Evolutionary conservation across 371 early-diverging fungal species (phyloP).

Genomic region (Batrachochytrium dendrobatidis): DNA sequence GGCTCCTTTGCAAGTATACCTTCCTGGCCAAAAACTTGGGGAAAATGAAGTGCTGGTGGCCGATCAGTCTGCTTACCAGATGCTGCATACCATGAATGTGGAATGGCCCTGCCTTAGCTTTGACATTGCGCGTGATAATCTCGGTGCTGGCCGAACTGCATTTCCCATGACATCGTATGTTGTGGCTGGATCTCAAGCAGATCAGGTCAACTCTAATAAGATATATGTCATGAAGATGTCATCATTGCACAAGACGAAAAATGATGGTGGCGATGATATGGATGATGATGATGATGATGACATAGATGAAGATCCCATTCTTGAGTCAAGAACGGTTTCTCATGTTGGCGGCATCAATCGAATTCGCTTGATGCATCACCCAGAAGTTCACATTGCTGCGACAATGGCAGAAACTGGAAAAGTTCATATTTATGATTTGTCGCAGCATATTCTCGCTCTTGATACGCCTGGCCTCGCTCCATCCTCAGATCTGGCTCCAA

Average conservation of each 20-base stretch:
- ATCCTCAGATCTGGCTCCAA: slow-evolving; percentile 54
- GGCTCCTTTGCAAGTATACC: slow-evolving; percentile 54
- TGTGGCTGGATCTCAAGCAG: slow-evolving; percentile 93
- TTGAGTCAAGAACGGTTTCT: slow-evolving; percentile 72
- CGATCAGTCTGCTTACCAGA: slow-evolving; percentile 89
- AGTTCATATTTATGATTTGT: slow-evolving; percentile 84
- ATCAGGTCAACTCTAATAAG: slow-evolving; percentile 74
- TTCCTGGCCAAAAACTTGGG: slow-evolving; percentile 84
- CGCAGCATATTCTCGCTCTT: slow-evolving; percentile 61
- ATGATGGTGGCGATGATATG: slow-evolving; percentile 57
- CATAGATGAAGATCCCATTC: slow-evolving; percentile 86
- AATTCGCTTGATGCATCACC: slow-evolving; percentile 57
- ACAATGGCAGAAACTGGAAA: slow-evolving; percentile 93
- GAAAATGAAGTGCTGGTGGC: slow-evolving; percentile 88
- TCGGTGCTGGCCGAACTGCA: slow-evolving; percentile 73
- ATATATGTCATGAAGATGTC: slow-evolving; percentile 89
- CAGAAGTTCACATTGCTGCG: slow-evolving; percentile 60
- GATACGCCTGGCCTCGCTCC: slow-evolving; percentile 73
- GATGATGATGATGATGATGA: slow-evolving; percentile 71
- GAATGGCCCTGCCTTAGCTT: slow-evolving; percentile 97
- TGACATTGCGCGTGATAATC: slow-evolving; percentile 77
- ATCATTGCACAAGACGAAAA: slow-evolving; percentile 80
- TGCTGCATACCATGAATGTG: slow-evolving; percentile 87
- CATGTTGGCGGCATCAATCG: slow-evolving; percentile 92
- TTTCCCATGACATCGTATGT: slow-evolving; percentile 88